A percentile compares a stretch with the other conserved stretches of the same genome.
Evolutionary conservation across 1,284 basidiomycete species (phyloP).

Genomic region (Ganoderma meredithae): DNA sequence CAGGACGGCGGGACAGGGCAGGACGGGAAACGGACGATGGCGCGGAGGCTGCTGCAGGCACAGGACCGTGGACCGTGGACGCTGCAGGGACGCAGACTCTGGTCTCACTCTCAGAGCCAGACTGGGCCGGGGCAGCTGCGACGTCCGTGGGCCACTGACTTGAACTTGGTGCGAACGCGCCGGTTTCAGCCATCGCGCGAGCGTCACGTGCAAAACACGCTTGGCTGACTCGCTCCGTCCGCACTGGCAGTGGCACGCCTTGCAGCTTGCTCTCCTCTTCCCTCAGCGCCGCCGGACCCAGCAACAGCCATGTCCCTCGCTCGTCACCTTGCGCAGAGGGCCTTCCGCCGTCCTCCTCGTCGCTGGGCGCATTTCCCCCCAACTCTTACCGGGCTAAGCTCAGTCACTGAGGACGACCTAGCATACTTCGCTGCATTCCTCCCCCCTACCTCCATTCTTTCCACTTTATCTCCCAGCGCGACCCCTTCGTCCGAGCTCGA

Average conservation of each 20-base stretch:
- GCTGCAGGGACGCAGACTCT: background rate
- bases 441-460: conserved; percentile 65
- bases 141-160: too few species aligned
- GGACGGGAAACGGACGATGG: background rate
- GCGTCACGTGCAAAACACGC: conserved; percentile 1
- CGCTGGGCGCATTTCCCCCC: conserved; percentile 34
- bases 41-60: too few species aligned
- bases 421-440: conserved; percentile 70
- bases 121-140: too few species aligned
- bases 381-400: conserved; percentile 42
- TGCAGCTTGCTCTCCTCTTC: background rate
- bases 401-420: conserved; percentile 64
- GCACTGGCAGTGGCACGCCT: too few species aligned
- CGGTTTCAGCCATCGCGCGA: background rate
- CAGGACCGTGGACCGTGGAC: too few species aligned
- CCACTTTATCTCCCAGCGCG: conserved; percentile 63
- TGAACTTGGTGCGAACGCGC: background rate
- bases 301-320: conserved; percentile 33
- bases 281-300: background rate
- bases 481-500: conserved; percentile 73
- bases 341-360: conserved; percentile 24
- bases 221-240: too few species aligned
- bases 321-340: conserved; percentile 31
- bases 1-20: background rate
- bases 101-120: too few species aligned